These are phyloP conservation scores for Fusarium penzigii DNA, from an alignment of 2,329 filamentous ascomycete species.

Conservation along the genomic window DNA sequence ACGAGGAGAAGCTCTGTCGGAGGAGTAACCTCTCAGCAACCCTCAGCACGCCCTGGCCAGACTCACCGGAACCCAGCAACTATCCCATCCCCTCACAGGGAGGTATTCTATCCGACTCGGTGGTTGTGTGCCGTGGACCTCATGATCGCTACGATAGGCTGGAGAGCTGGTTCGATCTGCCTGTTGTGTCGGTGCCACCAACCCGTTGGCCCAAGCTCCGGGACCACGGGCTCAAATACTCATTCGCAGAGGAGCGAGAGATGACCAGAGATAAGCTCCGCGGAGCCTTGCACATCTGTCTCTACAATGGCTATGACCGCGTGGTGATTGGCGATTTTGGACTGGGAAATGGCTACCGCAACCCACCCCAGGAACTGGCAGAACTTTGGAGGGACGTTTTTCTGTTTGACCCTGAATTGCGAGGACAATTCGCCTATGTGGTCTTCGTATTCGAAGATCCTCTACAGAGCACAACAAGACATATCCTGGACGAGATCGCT, in stretches of 20 bases:
- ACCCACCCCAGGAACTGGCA: constrained; percentile 65
- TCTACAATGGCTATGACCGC: constrained; percentile 56
- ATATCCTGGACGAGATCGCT: constrained; percentile 56
- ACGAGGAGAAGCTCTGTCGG: constrained; percentile 69
- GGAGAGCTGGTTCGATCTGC: constrained; percentile 57
- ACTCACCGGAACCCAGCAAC: constrained; percentile 48
- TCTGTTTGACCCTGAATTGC: constrained; percentile 62
- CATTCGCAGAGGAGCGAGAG: constrained; percentile 69
- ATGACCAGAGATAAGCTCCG: constrained; percentile 74
- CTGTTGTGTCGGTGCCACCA: constrained; percentile 74
- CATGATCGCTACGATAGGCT: constrained; percentile 65
- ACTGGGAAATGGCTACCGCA: constrained; percentile 62
- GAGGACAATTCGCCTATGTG: constrained; percentile 61
- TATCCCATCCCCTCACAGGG: constrained; percentile 73
- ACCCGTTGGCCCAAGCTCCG: constrained; percentile 73
- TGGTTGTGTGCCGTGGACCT: constrained; percentile 73
- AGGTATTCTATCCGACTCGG: constrained; percentile 68
- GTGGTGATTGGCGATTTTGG: constrained; percentile 67
- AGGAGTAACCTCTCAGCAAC: constrained; percentile 73
- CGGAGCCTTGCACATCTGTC: constrained; percentile 69
- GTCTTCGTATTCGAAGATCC: constrained; percentile 66
- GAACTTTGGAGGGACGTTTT: constrained; percentile 67
- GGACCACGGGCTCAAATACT: constrained; percentile 66
- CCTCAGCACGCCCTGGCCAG: constrained; percentile 61
- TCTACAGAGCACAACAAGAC: constrained; percentile 51